Base-by-base conservation (phyloP, 148 eudicot species). In the Heliamphora exappendiculata region DNA sequence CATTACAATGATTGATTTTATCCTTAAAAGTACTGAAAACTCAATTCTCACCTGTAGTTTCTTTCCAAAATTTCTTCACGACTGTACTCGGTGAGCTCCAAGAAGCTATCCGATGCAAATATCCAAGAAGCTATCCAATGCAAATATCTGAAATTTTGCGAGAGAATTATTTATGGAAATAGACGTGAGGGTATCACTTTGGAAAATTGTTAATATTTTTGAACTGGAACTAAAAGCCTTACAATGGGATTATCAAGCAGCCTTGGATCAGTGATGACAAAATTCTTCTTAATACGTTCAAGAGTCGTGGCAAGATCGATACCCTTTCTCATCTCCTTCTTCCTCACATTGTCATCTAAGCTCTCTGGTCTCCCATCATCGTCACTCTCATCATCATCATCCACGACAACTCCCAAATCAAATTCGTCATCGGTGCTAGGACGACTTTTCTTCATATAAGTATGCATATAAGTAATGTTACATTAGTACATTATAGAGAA, bases 81-180 rank as follows among this genome's bases (percentile, higher is more conserved):
- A 29, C 95, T 91, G 78, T 93, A 96, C 86, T 96, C 99, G 16
- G 99, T 93, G 77, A 96, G 85, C 90, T 96, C 99, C 83, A 96
- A 81, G 97, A 96, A 96, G 82, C 99, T 96, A 84, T 96, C 99
- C n/a, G 99, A 94, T 69, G 98, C 97, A 82, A n/a, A n/a, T n/a
- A n/a, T n/a, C n/a, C n/a, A n/a, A n/a, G n/a, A n/a, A n/a, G n/a
- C n/a, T n/a, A n/a, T n/a, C n/a, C n/a, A n/a, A n/a, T n/a, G n/a
- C n/a, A n/a, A 94, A 94, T 51, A 94, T 94, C 98, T 92, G 84
- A 4, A 60, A 63, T 76, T 36, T 62, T 39, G n/a, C n/a, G 34
- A 73, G 16, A 45, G 7, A 70, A 49, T 17, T 60, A 33, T 62
- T 14, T n/a, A 57, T 70, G 13, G 72, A 41, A 36, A 62, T 12